Base-by-base conservation (phyloP, 106 monocot species). In the Vanilla planifolia region DNA sequence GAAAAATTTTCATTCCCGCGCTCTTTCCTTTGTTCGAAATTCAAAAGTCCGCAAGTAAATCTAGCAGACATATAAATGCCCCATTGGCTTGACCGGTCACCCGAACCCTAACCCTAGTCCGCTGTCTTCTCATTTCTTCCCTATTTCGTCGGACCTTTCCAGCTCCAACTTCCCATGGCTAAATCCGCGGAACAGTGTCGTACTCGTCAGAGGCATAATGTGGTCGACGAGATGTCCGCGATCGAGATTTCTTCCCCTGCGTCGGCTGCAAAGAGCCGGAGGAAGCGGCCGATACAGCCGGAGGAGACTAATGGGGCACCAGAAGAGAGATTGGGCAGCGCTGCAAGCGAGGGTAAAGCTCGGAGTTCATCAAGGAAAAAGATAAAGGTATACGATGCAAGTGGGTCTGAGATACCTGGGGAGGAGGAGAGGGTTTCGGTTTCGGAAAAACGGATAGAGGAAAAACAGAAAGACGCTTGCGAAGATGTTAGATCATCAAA, bases 341-440 rank as follows among this genome's bases (percentile, higher is more conserved):
- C 32, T 53, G 30, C 53, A 6, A 29, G 30, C 32, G 53, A 53
- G 16, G 53, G 53, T 11, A n/a, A n/a, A n/a, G n/a, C n/a, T n/a
- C 33, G 20, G 21, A 57, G 57, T 21, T 28, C 57, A 33, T 35
- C 57, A 8, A 33, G 35, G 35, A 57, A 35, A 35, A 57, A 57
- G 57, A 21, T 34, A 21, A 57, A 57, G 35, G 57, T 35, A 19
- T 35, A 14, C 2, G 33, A 33, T 4, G 27, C 35, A 8, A 36
- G 6, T 3, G 57, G 7, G 35, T 26, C 28, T 20, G 35, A 53
- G 15, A 15, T 53, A 29, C 30, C 28, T 16, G 16, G 16, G 5
- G 53, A 32, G 29, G 30, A 32, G 30, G 16, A 5, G 7, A 50
- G 13, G 25, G 6, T 1, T 53, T 30, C 32, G 57, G 35, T 34